Evolutionary conservation across 2,329 filamentous ascomycete genomes (phyloP), one percentile per base, ranked within the genome.

Genomic region (Apiospora saccharicola): DNA sequence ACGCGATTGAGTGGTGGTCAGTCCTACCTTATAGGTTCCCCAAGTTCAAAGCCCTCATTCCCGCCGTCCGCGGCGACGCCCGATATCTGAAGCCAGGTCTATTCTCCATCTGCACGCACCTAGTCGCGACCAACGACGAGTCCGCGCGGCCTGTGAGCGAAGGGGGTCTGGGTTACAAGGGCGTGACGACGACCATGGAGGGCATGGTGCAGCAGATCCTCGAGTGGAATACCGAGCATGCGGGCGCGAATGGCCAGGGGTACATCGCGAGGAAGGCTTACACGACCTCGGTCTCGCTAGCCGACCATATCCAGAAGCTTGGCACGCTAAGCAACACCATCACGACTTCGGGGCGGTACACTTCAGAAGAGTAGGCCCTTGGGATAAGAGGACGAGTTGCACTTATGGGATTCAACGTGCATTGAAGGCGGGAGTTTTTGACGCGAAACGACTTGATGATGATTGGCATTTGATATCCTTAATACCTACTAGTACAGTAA

Each of bases 221-320:
- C 0, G 83, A 84, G 51, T 85, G 83, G 83, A 85, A 85, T 72
- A 74, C 72, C 1, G 82, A 83, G 72, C 83, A 84, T 67, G 75
- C 67, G 30, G 34, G 49, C 67, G 51, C 73, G 53, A 53, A 74
- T 6, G 41, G 24, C 1, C 37, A 61, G 22, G 69, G 44, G 0
- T 46, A 46, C 16, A 34, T 53, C 13, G 34, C 69, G 6, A 79
- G 77, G 70, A 79, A 79, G 71, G 76, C 76, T 1, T 85, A 83
- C 72, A 82, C 79, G 68, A 83, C 78, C 44, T 85, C 82, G 24
- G 75, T 85, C 10, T 78, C 80, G 1, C 75, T 84, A 49, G 83
- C 82, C 1, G 83, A 83, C 19, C 81, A 83, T 72, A 82, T 84
- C 4, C 78, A 79, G 41, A 81, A 78, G 73, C 69, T 76, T 10